These are phyloP conservation scores for Pugionium cornutum DNA, from an alignment of 345 rosid genomes.

Conservation along the genomic window DNA sequence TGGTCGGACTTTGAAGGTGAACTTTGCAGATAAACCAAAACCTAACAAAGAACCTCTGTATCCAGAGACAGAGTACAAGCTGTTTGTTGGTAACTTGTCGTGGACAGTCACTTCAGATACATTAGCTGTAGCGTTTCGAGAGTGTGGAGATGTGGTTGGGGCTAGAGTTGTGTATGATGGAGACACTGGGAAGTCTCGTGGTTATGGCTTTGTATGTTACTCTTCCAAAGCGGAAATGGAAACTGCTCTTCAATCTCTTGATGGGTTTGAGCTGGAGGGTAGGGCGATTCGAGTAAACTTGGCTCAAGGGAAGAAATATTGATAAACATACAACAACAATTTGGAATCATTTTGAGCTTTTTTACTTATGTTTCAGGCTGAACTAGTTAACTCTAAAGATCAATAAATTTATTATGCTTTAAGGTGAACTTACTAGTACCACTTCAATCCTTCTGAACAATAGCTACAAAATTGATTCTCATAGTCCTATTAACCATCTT, in stretches of 20 bases:
- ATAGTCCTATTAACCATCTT: neutral
- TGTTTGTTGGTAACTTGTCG: slow-evolving; percentile 82
- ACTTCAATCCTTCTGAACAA: neutral
- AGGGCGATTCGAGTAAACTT: slow-evolving; percentile 69
- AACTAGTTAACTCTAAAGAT: slow-evolving; percentile 16
- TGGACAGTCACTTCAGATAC: slow-evolving; percentile 83
- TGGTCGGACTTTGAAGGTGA: slow-evolving; percentile 72
- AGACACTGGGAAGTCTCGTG: slow-evolving; percentile 76
- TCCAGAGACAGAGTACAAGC: slow-evolving; percentile 82
- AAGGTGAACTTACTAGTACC: neutral
- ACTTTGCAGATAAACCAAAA: slow-evolving; percentile 72
- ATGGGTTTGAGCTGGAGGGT: slow-evolving; percentile 83
- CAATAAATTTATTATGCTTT: slow-evolving; percentile 1
- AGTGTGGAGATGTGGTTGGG: slow-evolving; percentile 74
- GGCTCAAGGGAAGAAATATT: slow-evolving; percentile 65
- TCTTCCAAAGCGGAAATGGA: slow-evolving; percentile 73
- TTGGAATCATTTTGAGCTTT: slow-evolving; percentile 4
- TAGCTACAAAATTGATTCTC: neutral
- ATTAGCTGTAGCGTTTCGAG: slow-evolving; percentile 64
- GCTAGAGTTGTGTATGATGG: slow-evolving; percentile 89
- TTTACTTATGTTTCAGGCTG: slow-evolving; percentile 8
- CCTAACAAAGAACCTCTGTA: slow-evolving; percentile 61
- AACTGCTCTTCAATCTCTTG: slow-evolving; percentile 62
- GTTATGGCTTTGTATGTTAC: slow-evolving; percentile 82
- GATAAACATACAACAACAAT: slow-evolving; percentile 25